These are phyloP conservation scores for Solanum appendiculatum DNA, from an alignment of 257 asterid genomes.

Conservation along the genomic window DNA sequence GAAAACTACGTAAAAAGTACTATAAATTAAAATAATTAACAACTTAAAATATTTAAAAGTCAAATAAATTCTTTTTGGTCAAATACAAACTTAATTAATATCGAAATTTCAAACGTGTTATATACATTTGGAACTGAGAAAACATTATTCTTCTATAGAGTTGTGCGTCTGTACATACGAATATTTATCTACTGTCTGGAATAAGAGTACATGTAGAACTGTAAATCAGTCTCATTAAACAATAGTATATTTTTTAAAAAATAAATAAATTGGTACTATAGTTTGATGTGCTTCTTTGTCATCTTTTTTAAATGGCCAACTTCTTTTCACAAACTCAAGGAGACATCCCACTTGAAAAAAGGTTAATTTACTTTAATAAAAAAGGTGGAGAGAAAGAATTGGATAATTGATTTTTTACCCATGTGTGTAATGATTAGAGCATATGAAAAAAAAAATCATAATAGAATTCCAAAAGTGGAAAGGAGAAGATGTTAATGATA, in stretches of 20 bases:
- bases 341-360: not conserved
- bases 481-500: not conserved
- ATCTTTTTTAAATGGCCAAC: not conserved
- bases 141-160: not conserved
- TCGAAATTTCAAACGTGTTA: not conserved
- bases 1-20: not conserved
- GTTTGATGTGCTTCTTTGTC: not conserved
- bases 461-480: not conserved
- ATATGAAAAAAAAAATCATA: not conserved
- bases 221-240: not conserved
- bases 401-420: not conserved
- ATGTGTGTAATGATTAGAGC: conserved; percentile 9
- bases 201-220: not conserved
- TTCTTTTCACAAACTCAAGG: not conserved
- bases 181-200: not conserved
- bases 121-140: not conserved
- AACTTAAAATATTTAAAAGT: not conserved
- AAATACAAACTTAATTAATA: not conserved
- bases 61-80: rapidly evolving
- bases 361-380: not conserved
- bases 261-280: not conserved
- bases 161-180: not conserved
- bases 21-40: not conserved
- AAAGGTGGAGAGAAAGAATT: not conserved
- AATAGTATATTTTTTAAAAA: not conserved